Conservation (phyloP, 257 asterid species). For the Petrea volubilis region DNA sequence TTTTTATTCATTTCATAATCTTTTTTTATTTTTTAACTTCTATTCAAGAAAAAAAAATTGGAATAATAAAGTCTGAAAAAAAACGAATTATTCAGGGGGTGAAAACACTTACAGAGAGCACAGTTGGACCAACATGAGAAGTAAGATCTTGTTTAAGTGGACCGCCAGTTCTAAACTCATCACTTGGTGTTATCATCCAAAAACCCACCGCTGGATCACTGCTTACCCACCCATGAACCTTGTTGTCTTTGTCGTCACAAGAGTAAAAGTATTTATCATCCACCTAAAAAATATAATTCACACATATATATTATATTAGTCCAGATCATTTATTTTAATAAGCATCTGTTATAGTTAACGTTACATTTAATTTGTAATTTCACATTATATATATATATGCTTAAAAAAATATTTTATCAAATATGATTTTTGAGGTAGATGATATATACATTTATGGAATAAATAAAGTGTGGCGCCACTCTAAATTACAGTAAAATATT, state of each 20-base stretch:
- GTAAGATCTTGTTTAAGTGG: constrained; percentile 78
- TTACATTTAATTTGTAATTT: no score
- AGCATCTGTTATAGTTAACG: no score
- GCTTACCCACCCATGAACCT: constrained; percentile 68
- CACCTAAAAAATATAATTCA: constrained; percentile 50
- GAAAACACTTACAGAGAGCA: constrained; percentile 48
- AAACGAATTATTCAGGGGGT: background rate
- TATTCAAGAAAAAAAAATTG: background rate
- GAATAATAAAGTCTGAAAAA: background rate
- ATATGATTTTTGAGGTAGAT: no score
- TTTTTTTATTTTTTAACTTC: no score
- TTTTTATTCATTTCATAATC: no score
- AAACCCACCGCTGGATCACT: constrained; percentile 42
- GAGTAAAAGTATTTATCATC: constrained; percentile 72
- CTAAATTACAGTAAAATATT: no score
- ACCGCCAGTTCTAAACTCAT: constrained; percentile 68
- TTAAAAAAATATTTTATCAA: no score
- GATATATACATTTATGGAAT: no score
- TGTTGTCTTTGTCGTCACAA: constrained; percentile 49
- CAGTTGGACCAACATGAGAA: constrained; percentile 65
- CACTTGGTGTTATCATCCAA: constrained; percentile 77
- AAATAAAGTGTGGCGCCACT: no score
- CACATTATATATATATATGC: no score
- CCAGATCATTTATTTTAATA: no score
- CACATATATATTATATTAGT: no score